A percentile compares a stretch with the other conserved stretches of the same genome.
These are phyloP conservation scores for Lactifluus volemus DNA, from an alignment of 768 basidiomycete species.

Conservation along the genomic window DNA sequence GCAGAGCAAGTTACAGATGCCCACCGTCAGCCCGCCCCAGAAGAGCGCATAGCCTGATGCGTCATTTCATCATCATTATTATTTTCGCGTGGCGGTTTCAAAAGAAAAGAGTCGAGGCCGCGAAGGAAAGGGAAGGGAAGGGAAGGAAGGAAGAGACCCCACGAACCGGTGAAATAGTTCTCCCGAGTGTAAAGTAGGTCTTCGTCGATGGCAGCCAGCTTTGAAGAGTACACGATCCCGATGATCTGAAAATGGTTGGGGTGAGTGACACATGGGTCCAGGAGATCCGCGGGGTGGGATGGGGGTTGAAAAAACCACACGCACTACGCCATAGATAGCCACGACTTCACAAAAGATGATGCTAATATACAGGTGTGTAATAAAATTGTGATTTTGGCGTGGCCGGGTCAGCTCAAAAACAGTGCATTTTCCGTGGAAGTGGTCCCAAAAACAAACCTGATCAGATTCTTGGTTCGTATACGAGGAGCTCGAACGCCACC, in stretches of 20 bases:
- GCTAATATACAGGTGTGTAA: no score
- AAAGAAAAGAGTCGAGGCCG: no score
- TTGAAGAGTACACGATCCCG: conserved; percentile 91
- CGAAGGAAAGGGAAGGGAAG: no score
- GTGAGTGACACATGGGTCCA: conserved; percentile 22
- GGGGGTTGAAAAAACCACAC: conserved; percentile 20
- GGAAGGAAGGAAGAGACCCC: not conserved
- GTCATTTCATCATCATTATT: no score
- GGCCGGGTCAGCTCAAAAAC: not conserved
- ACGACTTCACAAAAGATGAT: conserved; percentile 99
- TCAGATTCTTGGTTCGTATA: conserved; percentile 95
- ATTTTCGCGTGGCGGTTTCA: conserved; percentile 1
- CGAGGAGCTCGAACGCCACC: conserved; percentile 91
- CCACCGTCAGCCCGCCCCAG: conserved; percentile 95
- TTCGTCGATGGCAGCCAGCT: conserved; percentile 53
- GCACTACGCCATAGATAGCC: conserved; percentile 92
- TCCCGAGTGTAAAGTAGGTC: conserved; percentile 66
- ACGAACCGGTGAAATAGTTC: conserved; percentile 86
- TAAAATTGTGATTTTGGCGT: not conserved
- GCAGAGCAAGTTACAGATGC: conserved; percentile 89
- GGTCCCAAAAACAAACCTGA: conserved; percentile 50
- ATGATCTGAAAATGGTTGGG: conserved; percentile 53
- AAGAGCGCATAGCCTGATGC: conserved; percentile 81
- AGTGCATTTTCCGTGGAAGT: not conserved
- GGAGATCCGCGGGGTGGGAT: no score